phyloP scores from a whole-genome alignment of 768 basidiomycete species.

The Kondoa malvinella region DNA sequence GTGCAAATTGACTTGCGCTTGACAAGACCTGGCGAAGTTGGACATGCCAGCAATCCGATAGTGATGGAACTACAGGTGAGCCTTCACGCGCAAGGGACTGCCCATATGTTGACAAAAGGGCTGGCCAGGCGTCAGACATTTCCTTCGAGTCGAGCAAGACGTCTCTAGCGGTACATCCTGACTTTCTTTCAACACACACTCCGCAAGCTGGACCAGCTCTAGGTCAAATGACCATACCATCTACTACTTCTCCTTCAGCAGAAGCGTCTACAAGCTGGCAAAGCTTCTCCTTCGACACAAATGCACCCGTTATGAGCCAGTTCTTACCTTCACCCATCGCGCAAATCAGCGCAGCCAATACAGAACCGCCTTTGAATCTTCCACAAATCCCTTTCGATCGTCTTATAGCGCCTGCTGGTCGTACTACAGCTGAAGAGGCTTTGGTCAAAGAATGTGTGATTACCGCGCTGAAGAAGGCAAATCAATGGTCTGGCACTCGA shows the following conservation, averaged over 20 bases:
- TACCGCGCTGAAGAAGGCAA: not conserved
- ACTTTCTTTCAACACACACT: not conserved
- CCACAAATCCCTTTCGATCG: not conserved
- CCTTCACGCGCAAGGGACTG: not conserved
- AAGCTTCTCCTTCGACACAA: not conserved
- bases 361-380: too few relatives aligned
- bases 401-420: not conserved
- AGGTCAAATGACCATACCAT: not conserved
- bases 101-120: not conserved
- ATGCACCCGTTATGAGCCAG: too few relatives aligned
- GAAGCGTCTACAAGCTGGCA: too few relatives aligned
- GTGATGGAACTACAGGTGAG: not conserved
- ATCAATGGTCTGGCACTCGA: not conserved
- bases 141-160: not conserved
- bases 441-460: not conserved
- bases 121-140: not conserved
- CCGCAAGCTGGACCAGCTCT: not conserved
- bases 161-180: not conserved
- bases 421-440: not conserved
- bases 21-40: too few relatives aligned
- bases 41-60: not conserved
- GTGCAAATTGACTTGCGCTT: not conserved
- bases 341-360: too few relatives aligned
- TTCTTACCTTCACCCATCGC: too few relatives aligned
- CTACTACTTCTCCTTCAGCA: not conserved